Percentiles rank a stretch among this genome's conserved stretches.
These are phyloP conservation scores for Cryptomeria japonica DNA, from an alignment of 75 land plant species.

Conservation along the genomic window DNA sequence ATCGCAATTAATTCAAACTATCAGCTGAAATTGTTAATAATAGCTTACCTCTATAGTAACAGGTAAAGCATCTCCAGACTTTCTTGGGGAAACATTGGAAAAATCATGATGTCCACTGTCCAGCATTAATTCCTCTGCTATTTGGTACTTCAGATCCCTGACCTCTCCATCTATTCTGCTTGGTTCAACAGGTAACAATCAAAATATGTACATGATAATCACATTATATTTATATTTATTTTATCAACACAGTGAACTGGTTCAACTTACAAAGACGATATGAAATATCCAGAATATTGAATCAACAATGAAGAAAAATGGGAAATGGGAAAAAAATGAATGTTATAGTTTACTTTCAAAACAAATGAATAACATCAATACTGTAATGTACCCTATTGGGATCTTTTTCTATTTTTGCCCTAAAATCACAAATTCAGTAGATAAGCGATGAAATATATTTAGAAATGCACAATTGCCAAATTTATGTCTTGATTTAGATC, in stretches of 20 bases:
- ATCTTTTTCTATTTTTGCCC: too few relatives aligned
- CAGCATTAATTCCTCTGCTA: background rate
- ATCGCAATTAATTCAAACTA: background rate
- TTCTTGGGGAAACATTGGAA: background rate
- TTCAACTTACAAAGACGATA: background rate
- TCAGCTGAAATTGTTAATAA: background rate
- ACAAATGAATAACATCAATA: background rate
- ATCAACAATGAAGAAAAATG: background rate
- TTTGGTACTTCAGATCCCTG: conserved; percentile 5
- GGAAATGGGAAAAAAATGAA: too few relatives aligned
- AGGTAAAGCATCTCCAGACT: background rate
- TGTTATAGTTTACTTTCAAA: background rate
- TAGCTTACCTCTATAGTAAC: background rate
- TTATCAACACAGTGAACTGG: background rate
- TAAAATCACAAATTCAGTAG: too few relatives aligned
- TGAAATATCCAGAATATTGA: background rate
- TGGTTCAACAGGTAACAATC: background rate
- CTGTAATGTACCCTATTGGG: too few relatives aligned
- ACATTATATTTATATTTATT: background rate
- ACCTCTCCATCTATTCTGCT: conserved; percentile 11
- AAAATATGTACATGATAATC: background rate
- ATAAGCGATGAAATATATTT: too few relatives aligned
- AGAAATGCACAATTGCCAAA: too few relatives aligned
- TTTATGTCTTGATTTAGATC: too few relatives aligned
- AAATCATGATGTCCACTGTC: background rate